Base-by-base conservation (phyloP, 169 alveolate species). In the Plasmodium adleri region DNA sequence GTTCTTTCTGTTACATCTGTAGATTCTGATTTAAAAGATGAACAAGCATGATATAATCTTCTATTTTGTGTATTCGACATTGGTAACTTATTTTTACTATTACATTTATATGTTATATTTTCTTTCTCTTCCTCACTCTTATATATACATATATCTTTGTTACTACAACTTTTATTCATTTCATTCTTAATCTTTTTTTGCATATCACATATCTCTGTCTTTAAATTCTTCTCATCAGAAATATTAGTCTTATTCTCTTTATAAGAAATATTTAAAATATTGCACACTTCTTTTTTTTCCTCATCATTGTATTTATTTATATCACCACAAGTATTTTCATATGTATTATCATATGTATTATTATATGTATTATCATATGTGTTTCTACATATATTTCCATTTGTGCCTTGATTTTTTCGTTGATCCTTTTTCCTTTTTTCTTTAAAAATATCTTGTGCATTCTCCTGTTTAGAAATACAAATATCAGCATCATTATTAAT, bases 1-100 rank as follows among this genome's bases (percentile, higher is more conserved):
- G 39, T 54, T 67, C 88, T 74, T 64, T 74, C 88, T 28, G 88
- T 74, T 60, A 74, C 88, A 32, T 74, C 88, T 58, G 88, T 74
- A n/a, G 88, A 74, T 24, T 74, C 88, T 4, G 88, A 74, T 45
- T 74, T 74, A 17, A 74, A n/a, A 60, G 88, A 74, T 17, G 74
- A 49, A 20, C 67, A 74, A 64, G 13, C 59, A 50, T 60, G 26
- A 3, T 49, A 17, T 6, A 22, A 28, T 10, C 59, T 74, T 45
- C 39, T 74, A 32, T 13, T 22, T 59, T 60, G 39, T 67, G 66
- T 47, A 13, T 74, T 24, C n/a, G 17, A 60, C 2, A 15, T 20
- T 17, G 28, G 49, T 39, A 47, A 28, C 13, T 22, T 28, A 64
- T 74, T 74, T 17, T 0, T 45, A 22, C 43, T 45, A 15, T 6